Base-by-base conservation (phyloP, 768 basidiomycete species). In the Podaxis sp. region DNA sequence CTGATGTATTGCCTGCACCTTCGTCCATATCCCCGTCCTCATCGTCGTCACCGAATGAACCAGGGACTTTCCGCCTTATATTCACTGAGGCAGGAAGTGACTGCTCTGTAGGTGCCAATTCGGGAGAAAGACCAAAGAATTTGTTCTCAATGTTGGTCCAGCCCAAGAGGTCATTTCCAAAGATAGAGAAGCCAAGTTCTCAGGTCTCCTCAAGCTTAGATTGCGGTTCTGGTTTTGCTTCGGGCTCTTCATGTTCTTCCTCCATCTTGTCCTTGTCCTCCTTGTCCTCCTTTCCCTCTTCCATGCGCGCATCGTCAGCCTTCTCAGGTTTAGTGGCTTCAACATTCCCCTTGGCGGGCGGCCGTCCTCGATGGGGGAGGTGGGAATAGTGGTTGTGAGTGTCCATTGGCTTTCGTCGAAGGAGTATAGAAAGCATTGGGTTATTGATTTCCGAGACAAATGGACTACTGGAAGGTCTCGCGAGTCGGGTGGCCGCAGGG, bases 401-500 rank as follows among this genome's bases (percentile, higher is more conserved):
- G 64, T 68, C 70, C 1, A 70, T 58, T 11, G 73, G 66, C 3
- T 85, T 81, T 0, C 86, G 88, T 41, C 81, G 78, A 68, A 37
- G 60, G 60, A 24, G 41, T 62, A 40, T 86, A 90, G 70, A 91
- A 91, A 3, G 89, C 89, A 66, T 90, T 91, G 22, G 77, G 80
- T 8, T 80, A 78, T 38, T 76, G 77, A 55, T 80, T 81, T 1
- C 87, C 1, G 81, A 79, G 7, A 79, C 77, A 60, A 87, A 85
- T 2, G 68, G 56, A 28, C 70, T 66, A 13, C 58, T 61, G 15
- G 65, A 71, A 70, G 58, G 72, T 38, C 62, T 58, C 11, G 65
- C 48, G 2, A 66, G 54, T 36, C 69, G 54, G 33, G 36, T 66
- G 28, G 65, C 46, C 15, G 65, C 61, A 20, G 65, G 62, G 15